Evolutionary conservation across 371 early-diverging fungal species (phyloP).

Genomic region (Mucor velutinosus): DNA sequence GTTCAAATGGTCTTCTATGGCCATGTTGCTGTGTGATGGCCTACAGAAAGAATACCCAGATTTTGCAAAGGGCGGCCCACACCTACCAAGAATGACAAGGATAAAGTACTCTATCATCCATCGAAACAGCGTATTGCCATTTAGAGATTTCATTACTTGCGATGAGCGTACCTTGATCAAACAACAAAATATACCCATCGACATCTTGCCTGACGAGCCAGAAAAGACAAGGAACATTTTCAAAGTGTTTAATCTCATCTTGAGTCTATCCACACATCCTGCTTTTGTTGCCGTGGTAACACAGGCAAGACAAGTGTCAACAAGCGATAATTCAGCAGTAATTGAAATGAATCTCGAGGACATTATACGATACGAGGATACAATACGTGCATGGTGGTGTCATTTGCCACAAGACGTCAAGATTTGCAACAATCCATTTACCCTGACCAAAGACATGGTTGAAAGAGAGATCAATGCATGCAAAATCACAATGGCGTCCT

Average conservation of each 20-base stretch:
- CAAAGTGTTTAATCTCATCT: slow-evolving; percentile 2
- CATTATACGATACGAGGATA: slow-evolving; percentile 8
- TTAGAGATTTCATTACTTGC: slow-evolving; percentile 1
- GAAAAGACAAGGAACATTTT: neutral
- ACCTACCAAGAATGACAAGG: neutral
- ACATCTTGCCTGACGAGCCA: slow-evolving; percentile 18
- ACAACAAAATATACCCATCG: neutral
- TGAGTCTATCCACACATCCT: neutral
- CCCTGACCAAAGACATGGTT: slow-evolving; percentile 14
- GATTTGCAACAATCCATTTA: slow-evolving; percentile 7
- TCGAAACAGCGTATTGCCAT: slow-evolving; percentile 1
- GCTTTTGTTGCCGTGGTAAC: neutral
- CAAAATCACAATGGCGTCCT: slow-evolving; percentile 12
- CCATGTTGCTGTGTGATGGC: neutral
- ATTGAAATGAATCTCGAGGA: slow-evolving; percentile 12
- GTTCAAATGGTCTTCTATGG: slow-evolving; percentile 13
- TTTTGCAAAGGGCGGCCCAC: neutral
- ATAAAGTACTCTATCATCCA: slow-evolving; percentile 9
- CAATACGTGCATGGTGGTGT: slow-evolving; percentile 16
- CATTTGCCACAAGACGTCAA: slow-evolving; percentile 15
- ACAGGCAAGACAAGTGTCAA: neutral
- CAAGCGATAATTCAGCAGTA: neutral
- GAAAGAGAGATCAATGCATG: neutral
- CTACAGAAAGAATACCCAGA: slow-evolving; percentile 3
- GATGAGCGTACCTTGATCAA: neutral